Evolutionary conservation across 2,329 filamentous ascomycete species (phyloP).

Genomic region (Fusarium annulatum): DNA sequence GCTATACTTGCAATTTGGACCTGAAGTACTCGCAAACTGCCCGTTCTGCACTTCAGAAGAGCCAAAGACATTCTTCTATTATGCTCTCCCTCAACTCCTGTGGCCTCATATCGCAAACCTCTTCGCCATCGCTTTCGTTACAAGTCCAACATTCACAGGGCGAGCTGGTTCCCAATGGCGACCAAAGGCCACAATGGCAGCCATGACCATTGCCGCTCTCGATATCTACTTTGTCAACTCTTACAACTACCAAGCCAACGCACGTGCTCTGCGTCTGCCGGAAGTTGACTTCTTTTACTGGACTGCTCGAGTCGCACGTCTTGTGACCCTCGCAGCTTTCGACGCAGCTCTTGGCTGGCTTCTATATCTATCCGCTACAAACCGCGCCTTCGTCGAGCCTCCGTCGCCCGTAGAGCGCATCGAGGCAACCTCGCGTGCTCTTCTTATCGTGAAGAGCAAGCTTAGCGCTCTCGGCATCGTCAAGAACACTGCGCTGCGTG

Average conservation of each 20-base stretch:
- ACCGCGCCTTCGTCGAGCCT: constrained; percentile 77
- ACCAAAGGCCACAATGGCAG: constrained; percentile 72
- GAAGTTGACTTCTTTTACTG: constrained; percentile 80
- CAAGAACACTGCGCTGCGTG: constrained; percentile 81
- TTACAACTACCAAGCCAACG: constrained; percentile 75
- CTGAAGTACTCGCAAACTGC: constrained; percentile 77
- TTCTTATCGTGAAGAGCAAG: constrained; percentile 72
- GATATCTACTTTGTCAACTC: constrained; percentile 75
- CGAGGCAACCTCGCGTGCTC: constrained; percentile 64
- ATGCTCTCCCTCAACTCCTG: constrained; percentile 78
- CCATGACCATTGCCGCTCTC: constrained; percentile 65
- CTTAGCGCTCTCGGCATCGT: constrained; percentile 79
- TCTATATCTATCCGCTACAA: constrained; percentile 82
- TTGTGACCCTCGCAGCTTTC: constrained; percentile 70
- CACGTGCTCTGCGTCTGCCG: constrained; percentile 67
- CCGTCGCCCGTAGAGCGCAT: constrained; percentile 73
- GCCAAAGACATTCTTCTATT: constrained; percentile 78
- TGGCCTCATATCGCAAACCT: constrained; percentile 86
- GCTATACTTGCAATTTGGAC: constrained; percentile 86
- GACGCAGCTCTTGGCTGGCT: constrained; percentile 72
- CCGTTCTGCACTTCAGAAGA: constrained; percentile 84
- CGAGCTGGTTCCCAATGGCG: constrained; percentile 76
- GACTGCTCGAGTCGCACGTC: constrained; percentile 72
- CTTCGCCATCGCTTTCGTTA: constrained; percentile 75
- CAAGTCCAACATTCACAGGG: constrained; percentile 74